A percentile compares a stretch with the other conserved stretches of the same genome.
Evolutionary conservation across 768 basidiomycete species (phyloP).

Genomic region (Psilocybe subaeruginosa): DNA sequence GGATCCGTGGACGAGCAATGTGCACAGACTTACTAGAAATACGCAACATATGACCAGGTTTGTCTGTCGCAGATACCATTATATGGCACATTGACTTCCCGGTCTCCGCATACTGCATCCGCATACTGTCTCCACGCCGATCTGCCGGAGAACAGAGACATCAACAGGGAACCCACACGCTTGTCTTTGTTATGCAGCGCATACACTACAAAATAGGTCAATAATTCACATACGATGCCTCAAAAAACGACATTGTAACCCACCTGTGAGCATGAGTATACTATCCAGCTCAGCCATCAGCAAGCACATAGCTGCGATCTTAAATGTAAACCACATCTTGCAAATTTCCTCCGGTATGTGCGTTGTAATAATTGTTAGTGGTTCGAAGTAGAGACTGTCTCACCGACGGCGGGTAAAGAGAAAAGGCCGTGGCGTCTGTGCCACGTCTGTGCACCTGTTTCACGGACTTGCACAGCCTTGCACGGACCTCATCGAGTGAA

Average conservation of each 20-base stretch:
- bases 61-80: not conserved
- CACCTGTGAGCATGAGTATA: not conserved
- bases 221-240: not conserved
- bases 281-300: not conserved
- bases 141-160: not conserved
- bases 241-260: not conserved
- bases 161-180: not conserved
- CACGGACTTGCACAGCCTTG: too few relatives aligned
- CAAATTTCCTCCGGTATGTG: not conserved
- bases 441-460: too few relatives aligned
- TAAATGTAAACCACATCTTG: not conserved
- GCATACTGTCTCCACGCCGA: not conserved
- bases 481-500: too few relatives aligned
- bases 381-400: too few relatives aligned
- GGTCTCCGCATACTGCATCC: not conserved
- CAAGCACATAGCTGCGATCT: not conserved
- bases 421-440: too few relatives aligned
- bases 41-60: not conserved
- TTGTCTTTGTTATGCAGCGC: not conserved
- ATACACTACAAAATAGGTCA: not conserved
- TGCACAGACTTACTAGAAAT: constrained; percentile 5
- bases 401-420: too few relatives aligned
- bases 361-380: not conserved
- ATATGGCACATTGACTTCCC: not conserved
- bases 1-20: too few relatives aligned